Evolutionary conservation across 139 green algal genomes (phyloP), one percentile per base, ranked within the genome.

Genomic region (Helicosporidium sp.): DNA sequence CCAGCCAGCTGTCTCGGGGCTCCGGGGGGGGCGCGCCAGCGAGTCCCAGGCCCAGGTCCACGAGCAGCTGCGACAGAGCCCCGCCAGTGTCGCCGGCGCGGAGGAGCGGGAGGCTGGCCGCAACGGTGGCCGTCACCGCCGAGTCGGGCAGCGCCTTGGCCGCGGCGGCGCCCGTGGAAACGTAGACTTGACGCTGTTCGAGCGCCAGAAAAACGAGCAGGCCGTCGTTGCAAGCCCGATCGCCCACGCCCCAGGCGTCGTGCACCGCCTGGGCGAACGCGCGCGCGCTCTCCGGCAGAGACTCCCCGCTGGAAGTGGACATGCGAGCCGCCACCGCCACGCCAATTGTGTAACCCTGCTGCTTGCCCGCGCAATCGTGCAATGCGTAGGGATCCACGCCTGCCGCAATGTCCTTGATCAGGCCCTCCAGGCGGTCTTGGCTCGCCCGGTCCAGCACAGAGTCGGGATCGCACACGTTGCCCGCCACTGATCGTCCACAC

Each of bases 161-260:
- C 6, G 58, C 54, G 10, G 57, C 64, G 26, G 35, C 22, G 0
- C 62, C 67, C 0, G 61, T 65, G 43, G 52, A 65, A 51, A 77
- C 58, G 55, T 64, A 71, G 10, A 61, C 50, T 58, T 82, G 67
- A 0, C 72, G 54, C 46, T 82, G 63, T 0, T 66, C 24, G 1
- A 74, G 34, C n/a, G 72, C 54, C 17, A 86, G 46, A 5, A 84
- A 43, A 7, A 84, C 19, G 12, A 84, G 28, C 12, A 82, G 52
- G n/a, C 77, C 77, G 41, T 82, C 74, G 54, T 73, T 54, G 63
- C 77, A 86, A 6, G 24, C 35, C 0, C 31, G 43, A 7, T 73
- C 37, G 37, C 77, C 77, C 5, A 84, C 72, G 19, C 77, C 75
- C 75, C 75, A 84, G 3, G 16, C n/a, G 5, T 66, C 53, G 39